Conservation (phyloP, 2,329 filamentous ascomycete genomes). For the Curvularia lunata region DNA sequence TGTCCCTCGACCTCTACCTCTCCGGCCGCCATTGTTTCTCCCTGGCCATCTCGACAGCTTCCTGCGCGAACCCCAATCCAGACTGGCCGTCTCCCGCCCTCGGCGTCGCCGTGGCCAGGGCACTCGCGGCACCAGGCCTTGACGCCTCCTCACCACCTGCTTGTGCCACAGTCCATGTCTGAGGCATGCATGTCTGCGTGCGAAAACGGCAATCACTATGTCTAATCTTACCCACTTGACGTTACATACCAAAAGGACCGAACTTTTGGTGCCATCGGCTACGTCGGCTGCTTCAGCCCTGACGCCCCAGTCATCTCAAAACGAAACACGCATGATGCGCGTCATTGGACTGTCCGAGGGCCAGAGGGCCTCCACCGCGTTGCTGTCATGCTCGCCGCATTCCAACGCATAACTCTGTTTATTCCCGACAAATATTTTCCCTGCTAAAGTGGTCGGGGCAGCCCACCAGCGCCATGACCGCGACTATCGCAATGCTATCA, state of each 20-base stretch:
- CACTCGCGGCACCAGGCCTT: constrained; percentile 26
- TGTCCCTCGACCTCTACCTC: constrained; percentile 14
- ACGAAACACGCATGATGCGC: constrained; percentile 20
- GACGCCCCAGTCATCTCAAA: constrained; percentile 18
- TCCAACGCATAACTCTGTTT: not conserved
- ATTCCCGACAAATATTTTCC: not conserved
- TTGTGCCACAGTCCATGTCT: constrained; percentile 38
- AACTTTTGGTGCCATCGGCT: constrained; percentile 9
- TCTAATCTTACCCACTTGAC: constrained; percentile 6
- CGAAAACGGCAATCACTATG: constrained; percentile 1
- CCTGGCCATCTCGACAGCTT: not conserved
- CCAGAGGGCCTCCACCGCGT: constrained; percentile 5
- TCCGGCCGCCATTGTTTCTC: constrained; percentile 7
- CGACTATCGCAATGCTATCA: not conserved
- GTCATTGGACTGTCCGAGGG: constrained; percentile 10
- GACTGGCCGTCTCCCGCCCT: not conserved
- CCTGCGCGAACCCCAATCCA: not conserved
- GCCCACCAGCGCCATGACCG: not conserved
- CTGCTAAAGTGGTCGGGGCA: not conserved
- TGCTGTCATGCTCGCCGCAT: constrained; percentile 3
- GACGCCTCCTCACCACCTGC: constrained; percentile 9
- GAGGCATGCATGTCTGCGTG: constrained; percentile 27
- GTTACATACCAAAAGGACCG: constrained; percentile 13
- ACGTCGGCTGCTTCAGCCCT: constrained; percentile 26
- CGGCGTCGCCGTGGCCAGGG: constrained; percentile 22